Conservation (phyloP, 306 rosid species). For the Purshia tridentata region DNA sequence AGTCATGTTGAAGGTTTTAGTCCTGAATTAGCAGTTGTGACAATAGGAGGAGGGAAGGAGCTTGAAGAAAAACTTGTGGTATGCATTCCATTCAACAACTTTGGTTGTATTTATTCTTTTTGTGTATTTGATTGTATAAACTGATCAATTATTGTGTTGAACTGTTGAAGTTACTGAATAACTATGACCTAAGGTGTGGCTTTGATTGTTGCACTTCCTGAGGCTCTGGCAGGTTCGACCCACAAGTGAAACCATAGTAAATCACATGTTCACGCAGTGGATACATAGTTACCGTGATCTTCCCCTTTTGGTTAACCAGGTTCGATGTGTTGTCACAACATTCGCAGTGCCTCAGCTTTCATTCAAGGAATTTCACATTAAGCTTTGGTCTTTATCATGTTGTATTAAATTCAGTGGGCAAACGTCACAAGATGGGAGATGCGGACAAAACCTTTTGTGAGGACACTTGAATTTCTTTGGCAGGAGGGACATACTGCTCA, state of each 20-base stretch:
- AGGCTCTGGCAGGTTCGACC: constrained; percentile 98
- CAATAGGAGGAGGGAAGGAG: constrained; percentile 93
- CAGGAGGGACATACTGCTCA: constrained; percentile 97
- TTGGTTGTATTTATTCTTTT: background rate
- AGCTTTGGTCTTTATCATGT: constrained; percentile 12
- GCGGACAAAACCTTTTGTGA: constrained; percentile 86
- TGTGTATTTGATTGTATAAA: constrained; percentile 11
- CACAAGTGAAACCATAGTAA: constrained; percentile 92
- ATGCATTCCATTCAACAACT: background rate
- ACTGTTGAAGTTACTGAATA: constrained; percentile 16
- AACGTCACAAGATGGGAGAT: constrained; percentile 99
- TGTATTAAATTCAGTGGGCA: constrained; percentile 69
- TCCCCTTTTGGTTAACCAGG: constrained; percentile 93
- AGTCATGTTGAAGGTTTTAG: constrained; percentile 96
- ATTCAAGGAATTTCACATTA: constrained; percentile 1
- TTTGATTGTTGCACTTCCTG: constrained; percentile 82
- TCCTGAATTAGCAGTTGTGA: constrained; percentile 88
- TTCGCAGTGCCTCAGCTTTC: constrained; percentile 3
- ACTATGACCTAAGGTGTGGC: constrained; percentile 61
- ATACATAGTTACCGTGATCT: constrained; percentile 96
- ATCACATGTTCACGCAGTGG: constrained; percentile 99
- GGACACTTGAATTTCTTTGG: constrained; percentile 96
- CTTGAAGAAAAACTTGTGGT: constrained; percentile 96
- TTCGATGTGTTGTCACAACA: constrained; percentile 27
- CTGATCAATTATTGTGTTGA: background rate